Base-by-base conservation (phyloP, 2,329 filamentous ascomycete genomes). In the Madurella fahalii region DNA sequence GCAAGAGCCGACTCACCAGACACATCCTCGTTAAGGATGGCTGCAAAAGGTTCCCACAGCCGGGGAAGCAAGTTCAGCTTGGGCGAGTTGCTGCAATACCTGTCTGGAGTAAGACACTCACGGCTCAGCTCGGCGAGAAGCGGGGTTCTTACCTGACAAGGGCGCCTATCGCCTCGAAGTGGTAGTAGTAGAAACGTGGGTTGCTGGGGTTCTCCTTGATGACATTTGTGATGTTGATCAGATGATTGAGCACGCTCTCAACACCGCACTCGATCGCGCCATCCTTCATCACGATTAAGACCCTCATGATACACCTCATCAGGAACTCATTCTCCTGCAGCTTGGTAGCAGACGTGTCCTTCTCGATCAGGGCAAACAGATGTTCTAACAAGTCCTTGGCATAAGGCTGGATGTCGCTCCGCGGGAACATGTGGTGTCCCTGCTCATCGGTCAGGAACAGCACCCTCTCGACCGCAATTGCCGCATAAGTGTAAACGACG, bases 281-380 rank as follows among this genome's bases (percentile, higher is more conserved):
- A 46, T 96, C 92, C 68, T 87, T 89, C 71, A 97, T 88, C 60
- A 97, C 92, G 61, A 99, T 91, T 57, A 99, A 78, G 12, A 99
- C 93, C 64, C 94, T 84, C 94, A 99, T 99, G 53, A 96, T 90
- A 66, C 94, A 99, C 65, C 91, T 89, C 92, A 99, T 97, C 67
- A 99, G 72, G 70, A 97, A 99, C 69, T 99, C 94, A 68, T 99
- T 99, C 72, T 99, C 94, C 68, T 99, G 94, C 58, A 99, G 85
- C 77, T 97, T 99, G 61, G 93, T 84, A 1, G 95, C 87, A 11
- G 88, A 86, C 4, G 80, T 78, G 64, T 96, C 87, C 68, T 88
- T 90, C 68, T 95, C 89, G 61, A 99, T 90, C 50, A 99, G 79
- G 60, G 86, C 86, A 78, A 99, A 97, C 12, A 99, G 78, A 67